Base-by-base conservation (phyloP, 805 yeast genomes). In the Barnettozyma botsteinii region DNA sequence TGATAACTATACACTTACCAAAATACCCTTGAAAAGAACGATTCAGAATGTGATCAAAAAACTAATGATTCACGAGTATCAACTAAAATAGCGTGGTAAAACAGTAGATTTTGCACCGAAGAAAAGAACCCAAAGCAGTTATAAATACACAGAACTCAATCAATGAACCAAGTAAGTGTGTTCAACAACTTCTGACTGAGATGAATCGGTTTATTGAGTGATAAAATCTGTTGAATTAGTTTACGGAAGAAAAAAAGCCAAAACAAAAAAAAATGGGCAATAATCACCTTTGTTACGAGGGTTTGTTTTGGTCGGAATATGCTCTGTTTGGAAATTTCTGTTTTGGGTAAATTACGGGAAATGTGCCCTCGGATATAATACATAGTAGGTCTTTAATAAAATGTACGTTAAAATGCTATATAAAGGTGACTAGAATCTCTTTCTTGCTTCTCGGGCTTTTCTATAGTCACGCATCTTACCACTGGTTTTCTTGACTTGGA, bases 381-480 rank as follows among this genome's bases (percentile, higher is more conserved):
- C 23, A 21, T 21, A 21, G 6, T 7, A 7, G 9, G 9, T 6
- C 23, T 21, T 21, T 9, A 7, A 21, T 21, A 21, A 21, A 21
- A 21, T 21, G 23, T 21, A n/a, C 9, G 9, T 21, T 15, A 15
- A 15, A 17, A 5, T 31, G 7, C 13, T 13, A 8, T 17, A 21
- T 14, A 20, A n/a, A n/a, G 4, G 15, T 10, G 7, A 15, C 37
- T 39, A 56, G 31, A 61, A 70, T 55, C 67, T 73, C 48, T 70
- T 71, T 53, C 93, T 76, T 69, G 73, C 75, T 28, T 70, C 73
- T 54, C 76, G 73, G 33, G 75, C 64, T 56, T 77, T 78, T 60
- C 81, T 80, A 61, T 77, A 80, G 58, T 76, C 79, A 17, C 65
- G 75, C 57, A 75, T 79, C 38, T 81, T 79, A 19, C 96, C 95